Base-by-base conservation (phyloP, 139 green algal species). In the Tetradesmus obliquus region DNA sequence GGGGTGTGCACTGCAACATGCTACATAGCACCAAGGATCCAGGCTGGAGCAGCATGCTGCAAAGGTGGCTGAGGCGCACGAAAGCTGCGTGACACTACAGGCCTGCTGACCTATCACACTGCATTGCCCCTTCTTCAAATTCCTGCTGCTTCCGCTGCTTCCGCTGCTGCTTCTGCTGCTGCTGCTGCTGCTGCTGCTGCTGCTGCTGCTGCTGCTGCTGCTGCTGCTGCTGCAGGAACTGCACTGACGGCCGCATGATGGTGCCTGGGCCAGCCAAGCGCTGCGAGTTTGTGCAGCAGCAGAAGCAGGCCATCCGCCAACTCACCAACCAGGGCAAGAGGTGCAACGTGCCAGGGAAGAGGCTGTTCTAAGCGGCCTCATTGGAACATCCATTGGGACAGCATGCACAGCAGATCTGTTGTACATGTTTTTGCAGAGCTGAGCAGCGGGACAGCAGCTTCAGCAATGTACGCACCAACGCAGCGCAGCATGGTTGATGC, bases 301-400 rank as follows among this genome's bases (percentile, higher is more conserved):
- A 88, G 58, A 88, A 88, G 84, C 32, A 24, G 55, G 13, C 24
- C 5, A 87, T 87, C 15, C 54, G 82, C 20, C 55, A 87, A 9
- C 82, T 87, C 13, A 6, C 10, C 3, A 8, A 22, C 13, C 3
- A 51, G 15, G 82, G 82, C 53, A 69, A 87, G 82, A 15, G 3
- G 15, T 87, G 82, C 82, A n/a, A 54, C 2, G 82, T 87, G 19
- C 20, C 55, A 7, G 66, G 17, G n/a, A n/a, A 76, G 66, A n/a
- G 15, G 12, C 15, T 76, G 3, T 76, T 76, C 66, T 24, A 13
- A 24, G 1, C 13, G 9, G 32, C 32, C 32, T 12, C 60, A 71
- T 71, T 15, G 19, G 2, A 15, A 71, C 60, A 71, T 12, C 2
- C 57, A 45, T 45, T 45, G 32, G 32, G 32, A 71, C 8, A 71